phyloP scores from a whole-genome alignment of 108 stramenopile genomes.

The Licmophora abbreviata region DNA sequence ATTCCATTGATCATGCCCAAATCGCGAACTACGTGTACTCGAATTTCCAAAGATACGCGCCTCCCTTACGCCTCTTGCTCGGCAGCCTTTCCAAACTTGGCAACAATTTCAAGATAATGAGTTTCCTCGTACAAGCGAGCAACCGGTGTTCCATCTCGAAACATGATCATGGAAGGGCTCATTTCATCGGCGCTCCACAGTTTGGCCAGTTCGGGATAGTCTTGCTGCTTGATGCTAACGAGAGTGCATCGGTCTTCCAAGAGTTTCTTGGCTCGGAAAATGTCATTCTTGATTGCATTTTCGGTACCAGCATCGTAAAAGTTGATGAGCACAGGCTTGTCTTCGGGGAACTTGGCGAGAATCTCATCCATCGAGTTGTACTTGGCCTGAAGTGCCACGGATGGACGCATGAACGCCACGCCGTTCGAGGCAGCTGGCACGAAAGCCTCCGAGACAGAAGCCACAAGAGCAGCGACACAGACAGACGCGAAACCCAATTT shows the following conservation, averaged over 20 bases:
- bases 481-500: not conserved
- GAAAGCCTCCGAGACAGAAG: conserved; percentile 3
- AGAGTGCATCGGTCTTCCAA: conserved; percentile 33
- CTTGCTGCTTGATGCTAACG: conserved; percentile 48
- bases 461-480: conserved; percentile 3
- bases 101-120: conserved; percentile 36
- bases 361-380: conserved; percentile 56
- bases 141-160: conserved; percentile 39
- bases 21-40: too few relatives aligned
- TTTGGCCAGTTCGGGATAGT: conserved; percentile 51
- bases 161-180: conserved; percentile 44
- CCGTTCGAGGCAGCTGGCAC: not conserved
- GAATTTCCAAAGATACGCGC: too few relatives aligned
- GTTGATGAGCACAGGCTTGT: conserved; percentile 47
- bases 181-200: conserved; percentile 32
- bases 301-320: conserved; percentile 49
- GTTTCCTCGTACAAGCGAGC: conserved; percentile 33
- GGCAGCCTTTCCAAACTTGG: conserved; percentile 31
- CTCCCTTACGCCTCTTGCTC: too few relatives aligned
- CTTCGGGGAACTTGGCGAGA: conserved; percentile 39
- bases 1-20: too few relatives aligned
- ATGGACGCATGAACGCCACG: not conserved
- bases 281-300: conserved; percentile 34
- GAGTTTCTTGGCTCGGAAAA: conserved; percentile 33
- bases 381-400: conserved; percentile 20